These are phyloP conservation scores for Alisma plantagoaquatica DNA, from an alignment of 106 monocot genomes.

Conservation along the genomic window DNA sequence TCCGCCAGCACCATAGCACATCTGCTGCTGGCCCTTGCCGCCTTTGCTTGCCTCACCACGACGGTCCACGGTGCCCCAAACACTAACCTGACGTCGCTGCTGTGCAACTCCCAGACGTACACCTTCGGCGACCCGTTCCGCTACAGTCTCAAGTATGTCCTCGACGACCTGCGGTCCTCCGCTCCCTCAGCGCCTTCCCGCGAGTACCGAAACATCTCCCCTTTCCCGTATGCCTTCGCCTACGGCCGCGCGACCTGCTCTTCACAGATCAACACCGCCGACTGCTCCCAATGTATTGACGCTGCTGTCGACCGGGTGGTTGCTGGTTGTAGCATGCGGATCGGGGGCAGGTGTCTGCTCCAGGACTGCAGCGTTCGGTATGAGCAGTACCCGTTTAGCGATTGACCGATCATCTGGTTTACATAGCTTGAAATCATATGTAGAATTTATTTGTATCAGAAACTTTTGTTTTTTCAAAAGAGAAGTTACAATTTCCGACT, in stretches of 20 bases:
- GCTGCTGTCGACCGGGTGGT: background rate
- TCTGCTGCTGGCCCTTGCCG: no score
- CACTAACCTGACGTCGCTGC: constrained; percentile 1
- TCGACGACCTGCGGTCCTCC: background rate
- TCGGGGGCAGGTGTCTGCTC: constrained; percentile 6
- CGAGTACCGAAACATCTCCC: constrained; percentile 17
- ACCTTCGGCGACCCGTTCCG: constrained; percentile 9
- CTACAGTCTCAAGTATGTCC: constrained; percentile 4
- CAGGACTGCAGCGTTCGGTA: constrained; percentile 4
- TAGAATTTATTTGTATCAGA: no score
- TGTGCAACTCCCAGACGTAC: constrained; percentile 5
- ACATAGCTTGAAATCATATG: no score
- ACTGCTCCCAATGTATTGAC: constrained; percentile 3
- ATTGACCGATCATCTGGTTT: no score
- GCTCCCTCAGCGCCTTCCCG: background rate
- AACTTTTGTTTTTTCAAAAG: no score
- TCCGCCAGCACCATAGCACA: no score
- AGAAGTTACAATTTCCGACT: no score
- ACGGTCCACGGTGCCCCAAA: background rate
- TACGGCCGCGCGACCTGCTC: constrained; percentile 13
- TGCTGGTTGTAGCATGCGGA: constrained; percentile 3
- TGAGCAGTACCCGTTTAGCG: constrained; percentile 17
- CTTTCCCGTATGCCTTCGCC: constrained; percentile 15
- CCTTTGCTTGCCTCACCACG: background rate
- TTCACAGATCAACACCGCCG: background rate